A percentile compares a stretch with the other conserved stretches of the same genome.
Evolutionary conservation across 768 basidiomycete genomes (phyloP).

Genomic region (Boletus sp.): DNA sequence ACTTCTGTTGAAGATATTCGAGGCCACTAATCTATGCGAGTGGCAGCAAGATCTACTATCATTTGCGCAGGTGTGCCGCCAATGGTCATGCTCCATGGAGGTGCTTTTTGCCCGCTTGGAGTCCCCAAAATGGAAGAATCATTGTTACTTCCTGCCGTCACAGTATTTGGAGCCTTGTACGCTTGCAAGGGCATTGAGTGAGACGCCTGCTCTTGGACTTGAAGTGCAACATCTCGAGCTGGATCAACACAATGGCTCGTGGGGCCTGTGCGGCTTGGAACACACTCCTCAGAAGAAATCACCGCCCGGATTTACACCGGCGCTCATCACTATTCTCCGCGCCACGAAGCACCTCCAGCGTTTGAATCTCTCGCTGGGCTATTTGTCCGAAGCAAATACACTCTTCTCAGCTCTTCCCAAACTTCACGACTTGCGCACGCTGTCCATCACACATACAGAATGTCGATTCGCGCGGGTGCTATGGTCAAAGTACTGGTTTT

Average conservation of each 20-base stretch:
- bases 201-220: not conserved
- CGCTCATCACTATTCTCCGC: not conserved
- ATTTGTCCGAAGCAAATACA: not conserved
- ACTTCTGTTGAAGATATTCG: slow-evolving; percentile 1
- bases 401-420: not conserved
- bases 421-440: not conserved
- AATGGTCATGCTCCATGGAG: slow-evolving; percentile 3
- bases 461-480: too few species aligned
- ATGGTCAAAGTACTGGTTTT: too few species aligned
- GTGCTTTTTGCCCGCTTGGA: not conserved
- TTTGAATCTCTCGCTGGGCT: not conserved
- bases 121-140: not conserved
- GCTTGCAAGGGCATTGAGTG: not conserved
- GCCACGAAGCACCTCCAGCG: slow-evolving; percentile 1
- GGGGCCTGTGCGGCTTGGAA: not conserved
- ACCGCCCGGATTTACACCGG: not conserved
- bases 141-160: too few species aligned
- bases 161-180: not conserved
- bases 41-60: slow-evolving; percentile 7
- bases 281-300: not conserved
- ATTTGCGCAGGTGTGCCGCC: slow-evolving; percentile 6
- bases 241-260: not conserved
- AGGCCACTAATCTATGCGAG: not conserved
- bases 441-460: not conserved
- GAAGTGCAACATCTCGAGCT: not conserved